Base-by-base conservation (phyloP, 2,329 filamentous ascomycete species). In the Cladosporium velox region DNA sequence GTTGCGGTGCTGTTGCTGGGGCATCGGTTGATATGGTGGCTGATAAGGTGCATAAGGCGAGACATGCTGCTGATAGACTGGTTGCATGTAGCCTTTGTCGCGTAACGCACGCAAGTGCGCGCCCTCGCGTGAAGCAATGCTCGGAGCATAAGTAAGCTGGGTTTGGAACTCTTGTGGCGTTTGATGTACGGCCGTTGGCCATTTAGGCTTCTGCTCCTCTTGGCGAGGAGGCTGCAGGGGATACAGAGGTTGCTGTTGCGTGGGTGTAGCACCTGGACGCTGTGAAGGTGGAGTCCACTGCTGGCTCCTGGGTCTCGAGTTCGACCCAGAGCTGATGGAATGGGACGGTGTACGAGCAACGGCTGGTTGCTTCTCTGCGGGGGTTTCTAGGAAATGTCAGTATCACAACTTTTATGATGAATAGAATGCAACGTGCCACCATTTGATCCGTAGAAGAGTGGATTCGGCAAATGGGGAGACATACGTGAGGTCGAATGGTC, bases 381-480 rank as follows among this genome's bases (percentile, higher is more conserved):
- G 30, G 7, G 28, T 52, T 14, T 52, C 59, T 62, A 12, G 24
- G 41, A 30, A 18, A n/a, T 11, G 57, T 59, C 57, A 59, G 57
- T 24, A 32, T 10, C 35, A n/a, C 6, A 15, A 38, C 18, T n/a
- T 44, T 10, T 3, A n/a, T 1, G 1, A 44, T n/a, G 18, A 44
- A 14, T 15, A n/a, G 15, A 44, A 21, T 3, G 6, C 5, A 8
- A n/a, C 6, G 7, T 47, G 41, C n/a, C n/a, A 47, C 41, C 41
- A 10, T 44, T 21, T 10, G 2, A n/a, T 21, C 41, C 41, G n/a
- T 47, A 47, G n/a, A 47, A 14, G 71, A 79, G 82, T 64, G 78
- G 78, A 67, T 81, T 81, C 65, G 76, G 76, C 38, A 83, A 74
- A 69, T 82, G 82, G 12, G 81, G 81, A 67, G 81, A 83, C 65